Base-by-base conservation (phyloP, 1,139 yeast genomes). In the Magnusiomyces fungicola region DNA sequence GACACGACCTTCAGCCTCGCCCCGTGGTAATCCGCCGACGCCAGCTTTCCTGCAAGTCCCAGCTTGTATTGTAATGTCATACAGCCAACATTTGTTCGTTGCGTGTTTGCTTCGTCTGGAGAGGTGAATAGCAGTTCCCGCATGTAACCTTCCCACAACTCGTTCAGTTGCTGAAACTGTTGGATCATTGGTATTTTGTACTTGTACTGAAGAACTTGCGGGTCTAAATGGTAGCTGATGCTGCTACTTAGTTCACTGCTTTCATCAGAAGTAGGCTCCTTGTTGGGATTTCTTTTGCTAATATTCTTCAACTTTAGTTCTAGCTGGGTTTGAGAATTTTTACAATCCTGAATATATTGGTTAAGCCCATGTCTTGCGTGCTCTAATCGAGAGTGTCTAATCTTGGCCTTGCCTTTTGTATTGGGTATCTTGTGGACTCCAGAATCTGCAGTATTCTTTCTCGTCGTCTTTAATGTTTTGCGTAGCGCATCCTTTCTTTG, bases 21-120 rank as follows among this genome's bases (percentile, higher is more conserved):
- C 2, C 98, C 97, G 58, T 84, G 85, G 65, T 76, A 86, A 61
- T 92, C 98, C 1, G 96, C 92, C 55, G 83, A 75, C 0, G 92
- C 76, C 33, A 90, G 67, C 59, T 83, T 82, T 6, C 59, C 61
- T 3, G 66, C 61, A 7, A 51, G 46, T 2, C 44, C 43, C 29
- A 57, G 45, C 16, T 45, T 49, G 42, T 45, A 43, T 32, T 42
- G 24, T 19, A 42, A 41, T 42, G 18, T 23, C 47, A 25, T 58
- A 43, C 43, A 3, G 4, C 14, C 16, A 12, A 12, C 27, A 9
- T 37, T 27, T 3, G 9, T 37, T 14, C 22, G 21, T 22, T 37
- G 27, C 5, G 23, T 56, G 57, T 54, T 41, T 42, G 27, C 52
- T 51, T 18, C 48, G 45, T 27, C 47, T 51, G 27, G 53, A 53